These are phyloP conservation scores for Fusarium pseudograminearum DNA, from an alignment of 2,329 filamentous ascomycete species.

Conservation along the genomic window DNA sequence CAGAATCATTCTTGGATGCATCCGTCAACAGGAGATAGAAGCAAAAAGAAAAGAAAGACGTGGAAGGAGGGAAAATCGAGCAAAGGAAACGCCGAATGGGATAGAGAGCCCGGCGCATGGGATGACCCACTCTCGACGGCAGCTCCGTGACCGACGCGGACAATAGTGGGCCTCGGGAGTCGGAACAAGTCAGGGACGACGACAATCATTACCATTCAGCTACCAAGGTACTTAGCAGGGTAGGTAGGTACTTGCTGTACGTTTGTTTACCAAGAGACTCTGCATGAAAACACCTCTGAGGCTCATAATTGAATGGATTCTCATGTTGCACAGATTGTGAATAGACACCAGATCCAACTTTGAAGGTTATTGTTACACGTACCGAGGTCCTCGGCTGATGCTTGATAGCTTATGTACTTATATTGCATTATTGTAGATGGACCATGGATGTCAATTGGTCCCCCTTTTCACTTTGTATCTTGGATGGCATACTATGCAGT, in stretches of 20 bases:
- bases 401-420: neutral
- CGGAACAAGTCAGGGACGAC: constrained; percentile 13
- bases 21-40: constrained; percentile 23
- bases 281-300: neutral
- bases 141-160: constrained; percentile 39
- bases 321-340: neutral
- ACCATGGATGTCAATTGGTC: constrained; percentile 4
- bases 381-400: constrained; percentile 17
- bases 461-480: neutral
- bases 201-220: neutral
- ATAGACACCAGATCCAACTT: neutral
- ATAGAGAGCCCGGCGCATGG: constrained; percentile 16
- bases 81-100: constrained; percentile 23
- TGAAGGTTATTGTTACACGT: neutral
- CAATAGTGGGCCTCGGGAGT: constrained; percentile 34
- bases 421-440: neutral
- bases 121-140: constrained; percentile 30
- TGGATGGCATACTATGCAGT: neutral
- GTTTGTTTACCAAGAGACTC: constrained; percentile 3
- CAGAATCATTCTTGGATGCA: constrained; percentile 16
- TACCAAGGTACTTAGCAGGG: neutral
- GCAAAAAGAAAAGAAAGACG: constrained; percentile 1
- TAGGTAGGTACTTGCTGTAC: neutral
- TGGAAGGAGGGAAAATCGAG: constrained; percentile 4
- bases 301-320: neutral